Base-by-base conservation (phyloP, 768 basidiomycete genomes). In the Collybia sp. region DNA sequence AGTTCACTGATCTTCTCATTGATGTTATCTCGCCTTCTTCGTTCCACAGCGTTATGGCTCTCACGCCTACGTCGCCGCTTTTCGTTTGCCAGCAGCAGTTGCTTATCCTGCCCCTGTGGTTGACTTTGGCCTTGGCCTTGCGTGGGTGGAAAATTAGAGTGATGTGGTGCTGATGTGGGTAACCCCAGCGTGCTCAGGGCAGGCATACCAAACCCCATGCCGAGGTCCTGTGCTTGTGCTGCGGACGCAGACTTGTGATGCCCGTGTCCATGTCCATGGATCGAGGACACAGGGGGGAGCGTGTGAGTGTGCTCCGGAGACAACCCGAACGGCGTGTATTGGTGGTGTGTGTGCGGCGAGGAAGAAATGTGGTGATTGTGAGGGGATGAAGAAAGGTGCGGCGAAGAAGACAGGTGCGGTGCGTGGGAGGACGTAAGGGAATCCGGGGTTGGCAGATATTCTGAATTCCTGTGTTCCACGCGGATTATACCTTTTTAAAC, bases 1-100 rank as follows among this genome's bases (percentile, higher is more conserved):
- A 96, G 77, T 62, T 96, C 93, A 33, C 79, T 78, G 54, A 96
- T 96, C 65, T 92, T 90, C 68, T 96, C 93, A 65, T 96, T 96
- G 63, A 96, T 96, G 62, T 93, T 94, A 59, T 96, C 93, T 40
- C 93, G 64, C 49, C 93, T 58, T 19, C 93, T 67, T 13, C 93
- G 72, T 69, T 96, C 93, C 53, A 96, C 93, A 2, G 91, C 91
- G 55, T 96, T 96, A 60, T 96, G 93, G 6, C 82, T 85, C 65
- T 94, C 93, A 48, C 93, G 67, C 41, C 93, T 67, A 31, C 89
- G 69, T 2, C 90, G 68, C 2, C 92, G 69, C 62, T 94, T 94
- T 67, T 95, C 93, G 52, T 78, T 80, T n/a, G 84, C 83, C 8
- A 88, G 62, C 13, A 77, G 53, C 5, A 79, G 75, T 52, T 81